A percentile compares a stretch with the other conserved stretches of the same genome.
Evolutionary conservation across 257 asterid species (phyloP).

Genomic region (Solanum chmielewskii): DNA sequence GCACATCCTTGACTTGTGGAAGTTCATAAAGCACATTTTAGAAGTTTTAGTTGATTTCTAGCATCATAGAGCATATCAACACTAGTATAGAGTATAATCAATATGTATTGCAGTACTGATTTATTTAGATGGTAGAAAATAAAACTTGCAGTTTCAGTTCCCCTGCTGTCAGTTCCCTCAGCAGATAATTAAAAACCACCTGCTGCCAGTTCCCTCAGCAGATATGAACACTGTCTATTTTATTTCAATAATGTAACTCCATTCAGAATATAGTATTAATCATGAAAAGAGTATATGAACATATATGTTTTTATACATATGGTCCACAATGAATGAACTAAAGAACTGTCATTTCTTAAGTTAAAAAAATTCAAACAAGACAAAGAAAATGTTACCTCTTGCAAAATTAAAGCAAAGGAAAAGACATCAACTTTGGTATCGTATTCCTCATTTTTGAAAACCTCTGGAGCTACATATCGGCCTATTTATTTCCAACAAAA

Average conservation of each 20-base stretch:
- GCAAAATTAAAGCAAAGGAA: slow-evolving; percentile 86
- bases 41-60: not conserved
- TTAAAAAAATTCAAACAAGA: not conserved
- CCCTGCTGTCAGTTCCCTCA: not conserved
- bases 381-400: slow-evolving; percentile 48
- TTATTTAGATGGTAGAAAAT: not conserved
- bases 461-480: slow-evolving; percentile 94
- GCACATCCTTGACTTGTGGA: not conserved
- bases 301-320: not conserved
- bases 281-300: not conserved
- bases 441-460: slow-evolving; percentile 71
- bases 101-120: not conserved
- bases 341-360: not conserved
- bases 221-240: not conserved
- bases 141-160: not conserved
- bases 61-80: not conserved
- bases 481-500: slow-evolving; percentile 35
- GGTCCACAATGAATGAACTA: not conserved
- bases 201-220: not conserved
- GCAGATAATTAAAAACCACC: not conserved
- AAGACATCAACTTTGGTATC: slow-evolving; percentile 96
- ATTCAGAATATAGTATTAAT: not conserved
- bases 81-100: not conserved
- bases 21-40: not conserved
- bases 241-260: not conserved